phyloP scores from a whole-genome alignment of 495 filamentous ascomycete genomes.

The Penicillium cataractarum region DNA sequence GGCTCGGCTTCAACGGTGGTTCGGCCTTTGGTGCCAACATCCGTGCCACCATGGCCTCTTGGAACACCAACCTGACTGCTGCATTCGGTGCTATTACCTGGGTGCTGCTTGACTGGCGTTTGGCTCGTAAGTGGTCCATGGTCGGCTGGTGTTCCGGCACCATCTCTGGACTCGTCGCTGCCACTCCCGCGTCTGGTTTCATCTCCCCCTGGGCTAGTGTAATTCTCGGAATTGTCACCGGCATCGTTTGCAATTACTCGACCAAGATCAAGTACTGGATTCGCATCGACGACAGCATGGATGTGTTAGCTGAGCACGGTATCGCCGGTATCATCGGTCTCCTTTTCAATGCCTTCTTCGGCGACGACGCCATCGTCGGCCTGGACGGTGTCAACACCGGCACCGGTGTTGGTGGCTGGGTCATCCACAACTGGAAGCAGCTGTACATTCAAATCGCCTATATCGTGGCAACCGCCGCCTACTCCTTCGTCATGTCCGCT shows the following conservation, averaged over 20 bases:
- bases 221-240: constrained; percentile 81
- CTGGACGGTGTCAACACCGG: constrained; percentile 91
- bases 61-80: constrained; percentile 93
- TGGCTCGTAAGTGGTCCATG: constrained; percentile 98
- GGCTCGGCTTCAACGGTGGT: constrained; percentile 98
- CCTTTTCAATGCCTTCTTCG: constrained; percentile 91
- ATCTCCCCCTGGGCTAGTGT: constrained; percentile 91
- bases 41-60: constrained; percentile 93
- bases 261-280: constrained; percentile 98
- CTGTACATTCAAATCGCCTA: constrained; percentile 93
- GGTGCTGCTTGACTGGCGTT: constrained; percentile 90
- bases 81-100: constrained; percentile 87
- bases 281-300: constrained; percentile 93
- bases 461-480: constrained; percentile 72
- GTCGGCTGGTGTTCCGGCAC: constrained; percentile 98
- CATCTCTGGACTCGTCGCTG: constrained; percentile 87
- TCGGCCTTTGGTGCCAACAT: constrained; percentile 97
- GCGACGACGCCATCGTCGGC: constrained; percentile 84
- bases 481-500: constrained; percentile 82
- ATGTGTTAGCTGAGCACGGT: constrained; percentile 98
- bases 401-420: constrained; percentile 71
- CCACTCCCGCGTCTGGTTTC: constrained; percentile 85
- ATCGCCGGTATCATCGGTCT: constrained; percentile 92
- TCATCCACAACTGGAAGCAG: constrained; percentile 86
- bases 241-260: constrained; percentile 86